Evolutionary conservation across 2,329 filamentous ascomycete genomes (phyloP), one percentile per base, ranked within the genome.

Genomic region (Blastomyces emzantsi): DNA sequence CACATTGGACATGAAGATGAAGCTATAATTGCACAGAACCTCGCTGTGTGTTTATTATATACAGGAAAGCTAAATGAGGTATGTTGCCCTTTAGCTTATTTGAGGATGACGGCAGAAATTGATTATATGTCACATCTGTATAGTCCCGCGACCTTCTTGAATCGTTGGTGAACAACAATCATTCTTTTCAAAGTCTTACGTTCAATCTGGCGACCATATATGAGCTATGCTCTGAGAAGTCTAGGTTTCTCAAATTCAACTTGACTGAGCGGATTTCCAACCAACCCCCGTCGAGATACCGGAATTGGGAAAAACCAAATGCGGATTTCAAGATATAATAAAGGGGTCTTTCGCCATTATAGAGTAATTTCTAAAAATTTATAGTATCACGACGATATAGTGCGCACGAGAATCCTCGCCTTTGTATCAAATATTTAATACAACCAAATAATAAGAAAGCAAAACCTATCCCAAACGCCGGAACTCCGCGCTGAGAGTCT

Each of bases 151-250:
- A 80, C 15, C 76, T 90, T 0, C 78, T 97, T 2, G 88, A 93
- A 70, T 76, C 78, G 0, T 77, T 95, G 13, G 80, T 92, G 0
- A 80, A 85, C 2, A 73, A 79, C 0, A 84, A 86, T 1, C 79
- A 85, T 51, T 84, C 85, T 0, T 97, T 93, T 64, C 87, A 90
- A 66, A 90, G 90, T 0, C 77, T 96, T 2, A 84, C 95, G 0
- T 96, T 97, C 77, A 97, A 97, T 73, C 76, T 99, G 15, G 86
- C 87, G 13, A 97, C 93, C 0, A 85, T 96, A 70, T 97, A 96
- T 73, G 94, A 97, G 76, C 82, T 97, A 8, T 94, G 90, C 73
- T 92, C 90, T 0, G 92, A 97, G 69, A 83, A 84, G 66, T 85
- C 90, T 52, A 80, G 84, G 59, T 82, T 82, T 15, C 76, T 89